Conservation (phyloP, 192 early-diverging fungal species). For the Entrophospora sp. region DNA sequence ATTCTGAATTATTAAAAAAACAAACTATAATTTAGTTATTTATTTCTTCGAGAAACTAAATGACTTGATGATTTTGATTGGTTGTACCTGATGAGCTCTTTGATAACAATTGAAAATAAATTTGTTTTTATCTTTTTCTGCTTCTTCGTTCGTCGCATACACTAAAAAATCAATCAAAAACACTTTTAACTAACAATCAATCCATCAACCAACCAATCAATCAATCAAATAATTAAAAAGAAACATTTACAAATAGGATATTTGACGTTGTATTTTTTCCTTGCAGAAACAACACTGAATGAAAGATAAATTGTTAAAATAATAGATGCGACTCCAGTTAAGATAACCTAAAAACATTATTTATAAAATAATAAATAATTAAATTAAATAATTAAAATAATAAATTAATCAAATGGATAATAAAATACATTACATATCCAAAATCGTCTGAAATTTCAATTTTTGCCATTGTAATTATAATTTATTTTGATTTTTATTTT, state of each 20-base stretch:
- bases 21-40: not conserved
- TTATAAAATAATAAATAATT: not conserved
- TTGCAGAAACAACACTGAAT: conserved; percentile 32
- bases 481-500: too few relatives aligned
- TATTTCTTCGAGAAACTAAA: not conserved
- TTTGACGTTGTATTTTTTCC: not conserved
- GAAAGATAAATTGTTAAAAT: conserved; percentile 39
- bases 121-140: conserved; percentile 54
- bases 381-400: not conserved
- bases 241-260: not conserved
- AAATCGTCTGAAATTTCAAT: not conserved
- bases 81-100: conserved; percentile 51
- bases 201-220: not conserved
- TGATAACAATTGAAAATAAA: conserved; percentile 66
- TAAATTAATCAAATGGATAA: not conserved
- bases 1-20: conserved; percentile 36
- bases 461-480: not conserved
- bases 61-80: too few relatives aligned
- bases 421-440: conserved; percentile 10
- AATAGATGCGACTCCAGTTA: conserved; percentile 25
- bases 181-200: too few relatives aligned
- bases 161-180: too few relatives aligned
- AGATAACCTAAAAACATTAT: conserved; percentile 29
- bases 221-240: not conserved
- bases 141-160: conserved; percentile 52